phyloP scores from a whole-genome alignment of 495 filamentous ascomycete species.

The Articulospora tetracladia region DNA sequence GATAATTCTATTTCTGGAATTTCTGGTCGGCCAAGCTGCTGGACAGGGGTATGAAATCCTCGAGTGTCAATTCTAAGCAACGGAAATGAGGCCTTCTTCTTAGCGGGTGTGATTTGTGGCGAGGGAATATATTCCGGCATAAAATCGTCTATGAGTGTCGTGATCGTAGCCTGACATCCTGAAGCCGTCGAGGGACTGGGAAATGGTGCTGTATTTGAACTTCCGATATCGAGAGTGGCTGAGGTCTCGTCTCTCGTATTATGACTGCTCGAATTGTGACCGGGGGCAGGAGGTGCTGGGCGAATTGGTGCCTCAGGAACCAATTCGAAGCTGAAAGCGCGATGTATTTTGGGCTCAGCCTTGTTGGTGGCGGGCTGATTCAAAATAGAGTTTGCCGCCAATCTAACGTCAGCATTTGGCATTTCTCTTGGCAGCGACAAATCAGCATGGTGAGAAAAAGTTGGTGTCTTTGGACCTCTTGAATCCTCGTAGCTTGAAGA shows the following conservation, averaged over 20 bases:
- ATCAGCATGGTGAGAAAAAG: background rate
- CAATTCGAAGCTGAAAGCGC: background rate
- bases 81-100: background rate
- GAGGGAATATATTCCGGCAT: conserved; percentile 10
- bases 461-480: background rate
- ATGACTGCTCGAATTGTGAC: background rate
- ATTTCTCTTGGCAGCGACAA: background rate
- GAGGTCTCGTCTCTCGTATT: background rate
- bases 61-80: background rate
- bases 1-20: background rate
- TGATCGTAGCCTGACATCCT: conserved; percentile 8
- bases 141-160: conserved; percentile 1
- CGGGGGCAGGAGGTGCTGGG: background rate
- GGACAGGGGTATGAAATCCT: background rate
- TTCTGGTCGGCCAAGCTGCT: background rate
- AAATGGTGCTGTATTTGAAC: background rate
- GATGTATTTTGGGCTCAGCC: background rate
- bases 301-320: background rate
- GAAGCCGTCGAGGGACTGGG: background rate
- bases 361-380: background rate
- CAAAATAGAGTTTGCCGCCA: background rate
- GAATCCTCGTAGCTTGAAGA: conserved; percentile 4
- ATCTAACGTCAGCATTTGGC: background rate
- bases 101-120: background rate
- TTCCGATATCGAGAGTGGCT: background rate